Evolutionary conservation across 345 rosid species (phyloP).

Genomic region (Eucalyptus polybractea): DNA sequence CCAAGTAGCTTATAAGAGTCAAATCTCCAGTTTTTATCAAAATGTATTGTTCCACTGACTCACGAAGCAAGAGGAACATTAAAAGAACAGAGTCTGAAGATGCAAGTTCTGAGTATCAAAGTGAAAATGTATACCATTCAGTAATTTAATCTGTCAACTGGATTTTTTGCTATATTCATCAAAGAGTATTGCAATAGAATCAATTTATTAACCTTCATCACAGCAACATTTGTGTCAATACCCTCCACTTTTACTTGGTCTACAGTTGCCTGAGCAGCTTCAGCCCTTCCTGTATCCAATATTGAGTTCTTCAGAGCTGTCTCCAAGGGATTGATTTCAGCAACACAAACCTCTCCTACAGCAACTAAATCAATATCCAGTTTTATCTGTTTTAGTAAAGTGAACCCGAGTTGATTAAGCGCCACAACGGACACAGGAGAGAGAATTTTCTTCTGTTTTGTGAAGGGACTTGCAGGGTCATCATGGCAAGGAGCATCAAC

Average conservation of each 20-base stretch:
- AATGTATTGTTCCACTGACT: neutral
- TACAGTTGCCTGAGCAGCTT: slow-evolving; percentile 94
- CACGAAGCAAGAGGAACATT: neutral
- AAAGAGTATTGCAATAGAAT: neutral
- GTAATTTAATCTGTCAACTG: neutral
- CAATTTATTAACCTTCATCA: slow-evolving; percentile 57
- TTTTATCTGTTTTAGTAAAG: slow-evolving; percentile 26
- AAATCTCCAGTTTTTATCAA: neutral
- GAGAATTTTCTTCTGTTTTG: slow-evolving; percentile 29
- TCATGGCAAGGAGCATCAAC: slow-evolving; percentile 10
- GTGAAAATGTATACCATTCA: neutral
- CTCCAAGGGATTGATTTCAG: slow-evolving; percentile 76
- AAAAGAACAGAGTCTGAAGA: neutral
- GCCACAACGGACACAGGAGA: slow-evolving; percentile 55
- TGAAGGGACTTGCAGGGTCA: slow-evolving; percentile 13
- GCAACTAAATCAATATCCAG: slow-evolving; percentile 21
- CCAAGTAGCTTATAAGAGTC: neutral
- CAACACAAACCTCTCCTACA: slow-evolving; percentile 65
- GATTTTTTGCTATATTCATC: neutral
- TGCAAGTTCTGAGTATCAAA: neutral
- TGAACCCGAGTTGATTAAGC: slow-evolving; percentile 55
- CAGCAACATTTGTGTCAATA: slow-evolving; percentile 76
- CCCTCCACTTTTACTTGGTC: slow-evolving; percentile 97
- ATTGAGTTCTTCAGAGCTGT: slow-evolving; percentile 64
- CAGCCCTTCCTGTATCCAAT: slow-evolving; percentile 55